A percentile compares a stretch with the other conserved stretches of the same genome.
phyloP scores from a whole-genome alignment of 202 grass and related monocot species.

The Alloteropsis angusta region DNA sequence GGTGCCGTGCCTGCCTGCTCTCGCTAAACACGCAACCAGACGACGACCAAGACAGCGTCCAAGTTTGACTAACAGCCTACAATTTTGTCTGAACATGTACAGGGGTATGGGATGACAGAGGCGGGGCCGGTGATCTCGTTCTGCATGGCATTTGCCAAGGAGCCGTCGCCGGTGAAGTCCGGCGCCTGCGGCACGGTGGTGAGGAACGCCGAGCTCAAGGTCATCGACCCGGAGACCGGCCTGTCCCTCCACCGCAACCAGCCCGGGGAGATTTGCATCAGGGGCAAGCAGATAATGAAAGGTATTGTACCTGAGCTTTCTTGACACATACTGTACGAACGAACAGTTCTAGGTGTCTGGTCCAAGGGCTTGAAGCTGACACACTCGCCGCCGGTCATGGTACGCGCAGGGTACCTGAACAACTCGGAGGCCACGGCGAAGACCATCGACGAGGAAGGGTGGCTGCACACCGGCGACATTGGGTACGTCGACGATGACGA shows the following conservation, averaged over 20 bases:
- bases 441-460: conserved; percentile 41
- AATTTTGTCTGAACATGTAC: conserved; percentile 7
- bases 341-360: not conserved
- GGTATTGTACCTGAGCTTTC: not conserved
- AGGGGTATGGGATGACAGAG: conserved; percentile 53
- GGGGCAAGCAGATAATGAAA: conserved; percentile 55
- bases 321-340: no score
- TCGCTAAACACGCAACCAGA: not conserved
- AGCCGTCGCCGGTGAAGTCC: conserved; percentile 39
- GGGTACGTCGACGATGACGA: conserved; percentile 49
- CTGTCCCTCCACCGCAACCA: conserved; percentile 28
- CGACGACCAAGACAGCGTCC: not conserved
- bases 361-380: not conserved
- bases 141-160: conserved; percentile 56
- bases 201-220: conserved; percentile 52
- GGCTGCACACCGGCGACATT: conserved; percentile 56
- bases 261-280: conserved; percentile 51
- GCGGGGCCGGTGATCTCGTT: conserved; percentile 53
- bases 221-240: conserved; percentile 37
- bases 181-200: conserved; percentile 59
- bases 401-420: conserved; percentile 44
- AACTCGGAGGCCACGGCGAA: conserved; percentile 42
- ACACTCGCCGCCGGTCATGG: not conserved
- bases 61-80: not conserved
- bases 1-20: no score